These are phyloP conservation scores for Colletotrichum acutatum DNA, from an alignment of 2,329 filamentous ascomycete species.

Conservation along the genomic window DNA sequence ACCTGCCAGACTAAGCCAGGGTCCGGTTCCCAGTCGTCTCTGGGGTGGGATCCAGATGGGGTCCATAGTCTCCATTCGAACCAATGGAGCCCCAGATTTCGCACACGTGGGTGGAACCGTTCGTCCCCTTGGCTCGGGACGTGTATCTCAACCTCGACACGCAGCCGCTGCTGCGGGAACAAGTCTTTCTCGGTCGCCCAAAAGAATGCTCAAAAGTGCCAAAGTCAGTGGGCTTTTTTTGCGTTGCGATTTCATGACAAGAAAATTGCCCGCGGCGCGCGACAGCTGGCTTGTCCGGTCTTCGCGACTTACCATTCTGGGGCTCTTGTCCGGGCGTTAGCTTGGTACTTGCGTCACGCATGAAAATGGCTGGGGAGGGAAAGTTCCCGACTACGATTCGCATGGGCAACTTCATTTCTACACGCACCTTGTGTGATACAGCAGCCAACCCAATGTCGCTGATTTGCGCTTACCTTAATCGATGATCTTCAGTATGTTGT, in stretches of 20 bases:
- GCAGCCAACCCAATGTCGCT: not conserved
- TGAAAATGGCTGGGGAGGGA: not conserved
- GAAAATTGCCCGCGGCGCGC: not conserved
- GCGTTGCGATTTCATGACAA: not conserved
- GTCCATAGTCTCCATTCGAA: not conserved
- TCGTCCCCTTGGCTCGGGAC: conserved; percentile 2
- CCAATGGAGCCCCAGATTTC: conserved; percentile 29
- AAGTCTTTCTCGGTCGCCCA: not conserved
- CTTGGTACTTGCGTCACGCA: not conserved
- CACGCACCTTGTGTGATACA: not conserved
- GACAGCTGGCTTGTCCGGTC: not conserved
- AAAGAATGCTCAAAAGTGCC: not conserved
- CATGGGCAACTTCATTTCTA: not conserved
- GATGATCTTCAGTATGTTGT: no score
- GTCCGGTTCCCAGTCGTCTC: not conserved
- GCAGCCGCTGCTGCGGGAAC: not conserved
- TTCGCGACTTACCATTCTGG: not conserved
- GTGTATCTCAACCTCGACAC: conserved; percentile 19
- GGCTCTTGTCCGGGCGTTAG: conserved; percentile 6
- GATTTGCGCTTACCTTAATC: not conserved
- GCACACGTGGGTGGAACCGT: conserved; percentile 28
- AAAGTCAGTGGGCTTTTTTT: not conserved
- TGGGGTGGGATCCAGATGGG: conserved; percentile 16
- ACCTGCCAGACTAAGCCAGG: conserved; percentile 10
- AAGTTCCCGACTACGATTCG: not conserved